phyloP scores from a whole-genome alignment of 805 yeast genomes.

The Metschnikowia vanudenii region DNA sequence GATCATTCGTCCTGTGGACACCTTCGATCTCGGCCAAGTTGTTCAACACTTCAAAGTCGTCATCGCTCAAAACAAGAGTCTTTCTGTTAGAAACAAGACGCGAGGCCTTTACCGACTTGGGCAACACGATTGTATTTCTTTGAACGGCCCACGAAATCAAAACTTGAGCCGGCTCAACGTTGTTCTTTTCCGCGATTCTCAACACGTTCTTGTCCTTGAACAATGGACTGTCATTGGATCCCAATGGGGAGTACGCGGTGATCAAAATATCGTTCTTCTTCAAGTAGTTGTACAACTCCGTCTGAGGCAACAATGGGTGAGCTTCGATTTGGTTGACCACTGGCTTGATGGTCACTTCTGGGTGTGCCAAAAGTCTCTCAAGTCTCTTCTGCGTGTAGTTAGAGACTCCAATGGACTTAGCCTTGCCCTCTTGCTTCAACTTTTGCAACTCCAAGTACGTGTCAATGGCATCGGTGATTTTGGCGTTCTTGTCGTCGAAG shows the following conservation, averaged over 20 bases:
- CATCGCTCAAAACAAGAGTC: slow-evolving; percentile 33
- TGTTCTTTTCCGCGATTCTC: slow-evolving; percentile 21
- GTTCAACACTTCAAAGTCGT: slow-evolving; percentile 37
- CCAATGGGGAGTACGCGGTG: slow-evolving; percentile 63
- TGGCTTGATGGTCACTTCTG: slow-evolving; percentile 38
- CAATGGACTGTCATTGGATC: slow-evolving; percentile 64
- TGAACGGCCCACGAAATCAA: slow-evolving; percentile 58
- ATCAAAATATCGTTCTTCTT: slow-evolving; percentile 37
- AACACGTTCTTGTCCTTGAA: slow-evolving; percentile 39
- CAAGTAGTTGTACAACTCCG: slow-evolving; percentile 41
- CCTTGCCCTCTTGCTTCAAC: slow-evolving; percentile 52
- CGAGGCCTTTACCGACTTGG: slow-evolving; percentile 23
- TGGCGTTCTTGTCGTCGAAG: slow-evolving; percentile 24
- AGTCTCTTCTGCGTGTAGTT: slow-evolving; percentile 29
- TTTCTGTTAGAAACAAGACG: slow-evolving; percentile 38
- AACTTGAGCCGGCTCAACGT: slow-evolving; percentile 49
- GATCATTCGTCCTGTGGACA: slow-evolving; percentile 29
- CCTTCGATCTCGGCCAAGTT: slow-evolving; percentile 33
- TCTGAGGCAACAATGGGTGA: slow-evolving; percentile 36
- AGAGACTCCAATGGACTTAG: slow-evolving; percentile 58
- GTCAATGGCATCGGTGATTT: slow-evolving; percentile 30
- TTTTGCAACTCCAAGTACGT: slow-evolving; percentile 44
- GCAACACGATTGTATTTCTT: slow-evolving; percentile 52
- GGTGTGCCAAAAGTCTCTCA: slow-evolving; percentile 23
- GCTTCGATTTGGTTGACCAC: slow-evolving; percentile 51